Conservation (phyloP, 345 rosid species). For the Eucalyptus pumila region DNA sequence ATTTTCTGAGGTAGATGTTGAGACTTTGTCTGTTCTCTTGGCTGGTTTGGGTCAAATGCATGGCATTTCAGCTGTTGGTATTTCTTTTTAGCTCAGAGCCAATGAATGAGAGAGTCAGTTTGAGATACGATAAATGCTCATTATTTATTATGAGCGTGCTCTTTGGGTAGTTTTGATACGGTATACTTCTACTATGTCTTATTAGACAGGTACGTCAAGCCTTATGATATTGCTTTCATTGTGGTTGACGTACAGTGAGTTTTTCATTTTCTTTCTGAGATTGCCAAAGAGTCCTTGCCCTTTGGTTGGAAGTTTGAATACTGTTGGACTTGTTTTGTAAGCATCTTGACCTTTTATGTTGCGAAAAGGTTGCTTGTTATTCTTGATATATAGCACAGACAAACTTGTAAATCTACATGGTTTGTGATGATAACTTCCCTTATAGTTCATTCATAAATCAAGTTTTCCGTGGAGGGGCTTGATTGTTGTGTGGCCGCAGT, state of each 20-base stretch:
- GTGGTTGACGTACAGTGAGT: not conserved
- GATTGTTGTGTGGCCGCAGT: not conserved
- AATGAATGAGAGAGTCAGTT: not conserved
- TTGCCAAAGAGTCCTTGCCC: not conserved
- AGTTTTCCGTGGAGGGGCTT: not conserved
- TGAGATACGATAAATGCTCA: not conserved
- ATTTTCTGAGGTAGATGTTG: not conserved
- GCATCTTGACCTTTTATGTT: not conserved
- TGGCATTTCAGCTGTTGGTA: not conserved
- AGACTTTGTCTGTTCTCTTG: not conserved
- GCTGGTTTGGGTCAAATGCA: not conserved
- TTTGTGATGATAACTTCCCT: not conserved
- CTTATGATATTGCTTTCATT: not conserved
- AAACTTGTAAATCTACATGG: not conserved
- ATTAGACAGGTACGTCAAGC: not conserved
- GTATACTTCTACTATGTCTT: not conserved
- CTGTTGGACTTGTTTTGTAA: not conserved
- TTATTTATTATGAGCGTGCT: not conserved
- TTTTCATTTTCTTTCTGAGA: not conserved
- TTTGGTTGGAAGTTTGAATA: not conserved
- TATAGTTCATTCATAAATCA: not conserved
- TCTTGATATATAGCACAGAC: not conserved
- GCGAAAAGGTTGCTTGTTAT: not conserved
- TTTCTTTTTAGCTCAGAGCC: not conserved
- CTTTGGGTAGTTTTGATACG: not conserved